Evolutionary conservation across 2,329 filamentous ascomycete genomes (phyloP).

Genomic region (Ascochyta koolunga): DNA sequence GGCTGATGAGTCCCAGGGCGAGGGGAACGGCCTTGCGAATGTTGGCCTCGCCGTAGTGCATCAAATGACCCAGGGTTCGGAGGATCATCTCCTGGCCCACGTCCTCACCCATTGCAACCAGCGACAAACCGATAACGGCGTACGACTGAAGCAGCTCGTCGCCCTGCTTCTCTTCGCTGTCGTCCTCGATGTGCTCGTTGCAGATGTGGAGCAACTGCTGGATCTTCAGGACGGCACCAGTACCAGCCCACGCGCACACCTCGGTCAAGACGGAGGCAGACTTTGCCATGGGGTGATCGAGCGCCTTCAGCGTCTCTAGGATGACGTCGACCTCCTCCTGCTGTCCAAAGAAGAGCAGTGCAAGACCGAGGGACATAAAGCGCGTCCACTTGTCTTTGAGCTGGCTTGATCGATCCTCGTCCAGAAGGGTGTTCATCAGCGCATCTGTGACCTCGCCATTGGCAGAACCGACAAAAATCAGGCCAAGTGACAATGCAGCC

Average conservation of each 20-base stretch:
- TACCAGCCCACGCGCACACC: conserved; percentile 97
- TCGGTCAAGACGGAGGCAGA: conserved; percentile 93
- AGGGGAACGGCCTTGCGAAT: conserved; percentile 95
- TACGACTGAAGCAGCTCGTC: conserved; percentile 96
- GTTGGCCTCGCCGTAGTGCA: conserved; percentile 98
- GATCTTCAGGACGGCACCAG: conserved; percentile 94
- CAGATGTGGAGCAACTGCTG: conserved; percentile 97
- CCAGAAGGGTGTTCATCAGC: conserved; percentile 89
- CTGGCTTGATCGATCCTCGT: conserved; percentile 88
- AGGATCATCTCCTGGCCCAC: conserved; percentile 99
- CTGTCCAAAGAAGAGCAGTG: conserved; percentile 91
- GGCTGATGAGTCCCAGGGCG: conserved; percentile 94
- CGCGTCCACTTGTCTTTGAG: conserved; percentile 98
- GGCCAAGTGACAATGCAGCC: conserved; percentile 87
- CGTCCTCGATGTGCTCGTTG: conserved; percentile 95
- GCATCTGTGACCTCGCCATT: conserved; percentile 90
- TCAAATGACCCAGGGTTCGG: conserved; percentile 94
- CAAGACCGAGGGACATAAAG: conserved; percentile 92
- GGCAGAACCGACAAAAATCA: conserved; percentile 92
- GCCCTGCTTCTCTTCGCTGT: conserved; percentile 86
- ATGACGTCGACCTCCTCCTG: conserved; percentile 99
- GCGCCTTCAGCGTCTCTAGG: conserved; percentile 92
- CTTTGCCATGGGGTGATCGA: conserved; percentile 95
- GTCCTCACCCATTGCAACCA: conserved; percentile 98
- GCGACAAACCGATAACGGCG: conserved; percentile 88